A percentile compares a stretch with the other conserved stretches of the same genome.
phyloP scores from a whole-genome alignment of 1,284 basidiomycete species.

The Ceratobasidium sp. region DNA sequence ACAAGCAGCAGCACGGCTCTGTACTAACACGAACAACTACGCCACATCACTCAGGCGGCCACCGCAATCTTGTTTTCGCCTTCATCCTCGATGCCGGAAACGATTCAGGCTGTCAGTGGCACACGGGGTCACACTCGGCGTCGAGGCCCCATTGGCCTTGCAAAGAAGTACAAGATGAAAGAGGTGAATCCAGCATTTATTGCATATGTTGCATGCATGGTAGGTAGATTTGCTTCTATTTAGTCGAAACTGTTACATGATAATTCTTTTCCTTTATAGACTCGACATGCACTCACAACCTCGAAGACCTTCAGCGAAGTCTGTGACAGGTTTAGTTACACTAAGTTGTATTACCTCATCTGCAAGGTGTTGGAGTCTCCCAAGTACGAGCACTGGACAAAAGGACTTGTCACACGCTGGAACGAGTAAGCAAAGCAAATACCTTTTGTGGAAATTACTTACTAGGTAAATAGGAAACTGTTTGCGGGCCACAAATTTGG shows the following conservation, averaged over 20 bases:
- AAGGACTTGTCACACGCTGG: neutral
- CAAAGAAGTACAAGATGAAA: conserved; percentile 10
- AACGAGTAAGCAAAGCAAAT: conserved; percentile 1
- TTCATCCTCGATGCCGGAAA: neutral
- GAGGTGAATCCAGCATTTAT: conserved; percentile 10
- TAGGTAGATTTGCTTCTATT: neutral
- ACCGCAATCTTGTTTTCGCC: neutral
- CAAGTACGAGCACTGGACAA: conserved; percentile 13
- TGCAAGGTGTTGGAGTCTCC: neutral
- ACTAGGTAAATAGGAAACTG: neutral
- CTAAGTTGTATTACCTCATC: neutral
- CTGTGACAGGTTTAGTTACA: conserved; percentile 11
- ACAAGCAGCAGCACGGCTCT: neutral
- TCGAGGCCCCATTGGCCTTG: conserved; percentile 6
- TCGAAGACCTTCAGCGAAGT: conserved; percentile 5
- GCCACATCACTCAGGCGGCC: neutral
- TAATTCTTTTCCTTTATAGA: neutral
- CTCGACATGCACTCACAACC: neutral
- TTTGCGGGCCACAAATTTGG: conserved; percentile 4
- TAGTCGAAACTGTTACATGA: neutral
- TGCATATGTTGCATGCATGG: conserved; percentile 14
- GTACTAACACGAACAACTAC: conserved; percentile 1
- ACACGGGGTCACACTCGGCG: conserved; percentile 6
- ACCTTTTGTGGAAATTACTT: neutral
- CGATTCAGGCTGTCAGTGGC: conserved; percentile 2